Evolutionary conservation across 2,329 filamentous ascomycete species (phyloP).

Genomic region (Alternaria burnsii): DNA sequence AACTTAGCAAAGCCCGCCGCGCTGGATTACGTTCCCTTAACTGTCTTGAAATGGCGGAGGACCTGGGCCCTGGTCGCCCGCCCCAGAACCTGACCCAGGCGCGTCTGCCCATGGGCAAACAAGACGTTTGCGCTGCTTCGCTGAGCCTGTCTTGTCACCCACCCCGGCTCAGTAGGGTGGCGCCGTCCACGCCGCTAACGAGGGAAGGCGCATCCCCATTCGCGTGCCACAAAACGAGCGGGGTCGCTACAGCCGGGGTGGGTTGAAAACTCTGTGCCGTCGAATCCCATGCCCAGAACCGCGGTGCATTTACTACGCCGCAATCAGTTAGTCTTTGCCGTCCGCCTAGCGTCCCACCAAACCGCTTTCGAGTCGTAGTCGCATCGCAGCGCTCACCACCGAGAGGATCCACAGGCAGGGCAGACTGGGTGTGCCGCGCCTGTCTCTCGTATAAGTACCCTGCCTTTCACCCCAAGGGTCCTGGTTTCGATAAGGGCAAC

Average conservation of each 20-base stretch:
- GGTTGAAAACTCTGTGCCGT: constrained; percentile 42
- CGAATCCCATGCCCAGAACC: constrained; percentile 35
- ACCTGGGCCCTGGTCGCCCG: constrained; percentile 23
- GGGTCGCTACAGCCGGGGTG: constrained; percentile 19
- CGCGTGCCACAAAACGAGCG: constrained; percentile 30
- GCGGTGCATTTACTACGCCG: constrained; percentile 23
- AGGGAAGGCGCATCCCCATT: constrained; percentile 21
- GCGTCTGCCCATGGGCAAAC: constrained; percentile 13
- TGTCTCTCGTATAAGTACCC: constrained; percentile 39
- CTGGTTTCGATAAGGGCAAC: constrained; percentile 25
- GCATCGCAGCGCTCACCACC: constrained; percentile 34
- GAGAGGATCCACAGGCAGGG: constrained; percentile 33
- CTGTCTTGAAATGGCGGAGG: constrained; percentile 15
- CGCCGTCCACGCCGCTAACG: constrained; percentile 4
- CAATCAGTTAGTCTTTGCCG: constrained; percentile 28
- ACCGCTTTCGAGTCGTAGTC: constrained; percentile 21
- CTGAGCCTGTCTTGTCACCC: constrained; percentile 23
- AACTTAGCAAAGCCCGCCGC: neutral
- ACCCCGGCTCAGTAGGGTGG: constrained; percentile 20
- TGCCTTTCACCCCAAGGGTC: constrained; percentile 19
- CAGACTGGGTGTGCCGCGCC: constrained; percentile 30
- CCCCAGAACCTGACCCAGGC: constrained; percentile 21
- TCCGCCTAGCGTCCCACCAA: constrained; percentile 24
- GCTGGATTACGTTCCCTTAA: constrained; percentile 29
- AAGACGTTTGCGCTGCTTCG: constrained; percentile 19